Evolutionary conservation across 371 early-diverging fungal genomes (phyloP).

Genomic region (Mucor lusitanicus): DNA sequence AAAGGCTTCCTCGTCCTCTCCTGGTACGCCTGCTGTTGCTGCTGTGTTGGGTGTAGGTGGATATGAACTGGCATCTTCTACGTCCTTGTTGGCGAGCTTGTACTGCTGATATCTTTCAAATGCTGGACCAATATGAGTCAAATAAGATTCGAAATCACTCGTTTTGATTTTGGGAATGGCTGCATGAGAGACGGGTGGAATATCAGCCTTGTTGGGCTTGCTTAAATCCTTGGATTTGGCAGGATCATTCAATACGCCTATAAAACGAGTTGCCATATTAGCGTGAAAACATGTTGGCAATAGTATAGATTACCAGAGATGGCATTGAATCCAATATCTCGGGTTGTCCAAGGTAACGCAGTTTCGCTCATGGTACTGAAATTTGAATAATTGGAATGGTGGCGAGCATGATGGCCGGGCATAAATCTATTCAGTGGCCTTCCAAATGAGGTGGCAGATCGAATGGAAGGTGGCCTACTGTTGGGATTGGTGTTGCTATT

Average conservation of each 20-base stretch:
- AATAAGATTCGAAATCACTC: constrained; percentile 69
- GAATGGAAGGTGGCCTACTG: constrained; percentile 42
- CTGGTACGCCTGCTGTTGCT: not conserved
- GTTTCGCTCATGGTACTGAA: constrained; percentile 65
- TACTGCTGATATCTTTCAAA: constrained; percentile 67
- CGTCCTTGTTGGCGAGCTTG: constrained; percentile 27
- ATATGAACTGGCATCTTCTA: not conserved
- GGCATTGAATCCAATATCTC: constrained; percentile 67
- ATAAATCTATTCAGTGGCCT: constrained; percentile 28
- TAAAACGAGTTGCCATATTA: not conserved
- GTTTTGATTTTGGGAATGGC: constrained; percentile 63
- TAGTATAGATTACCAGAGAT: constrained; percentile 37
- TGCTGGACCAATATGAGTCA: constrained; percentile 59
- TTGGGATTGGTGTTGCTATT: constrained; percentile 13
- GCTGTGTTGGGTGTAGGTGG: not conserved
- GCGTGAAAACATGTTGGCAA: not conserved
- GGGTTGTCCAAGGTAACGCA: constrained; percentile 65
- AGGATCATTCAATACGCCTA: constrained; percentile 65
- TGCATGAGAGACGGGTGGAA: constrained; percentile 69
- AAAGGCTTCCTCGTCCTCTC: not conserved
- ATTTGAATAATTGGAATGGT: constrained; percentile 57
- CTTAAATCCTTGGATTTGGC: constrained; percentile 44
- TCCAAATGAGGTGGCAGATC: constrained; percentile 45
- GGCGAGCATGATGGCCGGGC: constrained; percentile 42
- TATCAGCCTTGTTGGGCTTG: constrained; percentile 61